Conservation (phyloP, 768 basidiomycete genomes). For the Leucosporidium creatinivorum region DNA sequence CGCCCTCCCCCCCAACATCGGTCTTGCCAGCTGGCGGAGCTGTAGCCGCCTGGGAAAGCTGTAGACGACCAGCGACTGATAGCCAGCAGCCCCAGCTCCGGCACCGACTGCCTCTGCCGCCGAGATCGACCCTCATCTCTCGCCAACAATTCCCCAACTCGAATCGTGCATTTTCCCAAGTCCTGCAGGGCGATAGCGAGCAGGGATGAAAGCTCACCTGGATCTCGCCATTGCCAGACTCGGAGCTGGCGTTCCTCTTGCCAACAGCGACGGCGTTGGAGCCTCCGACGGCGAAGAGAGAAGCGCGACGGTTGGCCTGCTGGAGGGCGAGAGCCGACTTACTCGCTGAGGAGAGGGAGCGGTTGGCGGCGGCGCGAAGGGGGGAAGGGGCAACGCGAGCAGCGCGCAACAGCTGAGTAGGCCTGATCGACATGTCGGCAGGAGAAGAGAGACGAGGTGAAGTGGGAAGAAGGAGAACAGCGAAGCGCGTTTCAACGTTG, state of each 20-base stretch:
- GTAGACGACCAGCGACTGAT: too few relatives aligned
- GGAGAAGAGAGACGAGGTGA: neutral
- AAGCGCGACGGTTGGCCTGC: conserved; percentile 7
- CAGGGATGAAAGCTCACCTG: conserved; percentile 13
- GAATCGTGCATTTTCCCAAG: neutral
- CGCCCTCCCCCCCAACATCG: neutral
- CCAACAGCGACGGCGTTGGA: conserved; percentile 1
- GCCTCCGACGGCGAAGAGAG: conserved; percentile 10
- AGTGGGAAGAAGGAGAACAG: neutral
- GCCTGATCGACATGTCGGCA: neutral
- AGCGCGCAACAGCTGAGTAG: neutral
- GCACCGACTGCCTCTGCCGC: neutral
- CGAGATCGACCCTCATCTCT: neutral
- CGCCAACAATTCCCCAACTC: neutral
- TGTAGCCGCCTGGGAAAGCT: neutral
- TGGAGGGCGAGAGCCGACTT: conserved; percentile 8
- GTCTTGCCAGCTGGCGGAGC: neutral
- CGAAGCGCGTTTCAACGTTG: too few relatives aligned
- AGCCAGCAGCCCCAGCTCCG: neutral
- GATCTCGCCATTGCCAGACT: conserved; percentile 19
- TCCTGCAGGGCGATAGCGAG: too few relatives aligned
- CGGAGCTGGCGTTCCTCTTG: conserved; percentile 18
- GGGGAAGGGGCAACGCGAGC: neutral
- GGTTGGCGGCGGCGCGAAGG: neutral
- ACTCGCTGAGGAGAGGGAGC: conserved; percentile 11